Evolutionary conservation across 768 basidiomycete genomes (phyloP).

Genomic region (Russula emetica): DNA sequence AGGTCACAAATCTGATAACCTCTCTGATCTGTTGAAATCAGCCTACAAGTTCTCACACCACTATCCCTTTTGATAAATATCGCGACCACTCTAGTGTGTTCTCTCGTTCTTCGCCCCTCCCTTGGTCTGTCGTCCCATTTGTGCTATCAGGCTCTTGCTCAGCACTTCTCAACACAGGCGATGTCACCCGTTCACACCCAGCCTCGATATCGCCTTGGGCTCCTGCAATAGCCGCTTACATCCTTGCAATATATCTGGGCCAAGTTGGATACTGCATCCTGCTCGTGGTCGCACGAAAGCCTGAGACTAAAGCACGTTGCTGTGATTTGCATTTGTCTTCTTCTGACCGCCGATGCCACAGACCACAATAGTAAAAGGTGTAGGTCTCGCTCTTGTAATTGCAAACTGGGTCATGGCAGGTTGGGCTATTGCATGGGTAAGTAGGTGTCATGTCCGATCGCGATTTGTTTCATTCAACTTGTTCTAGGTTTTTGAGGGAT

Average conservation of each 20-base stretch:
- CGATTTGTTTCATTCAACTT: background rate
- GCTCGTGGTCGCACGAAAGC: constrained; percentile 63
- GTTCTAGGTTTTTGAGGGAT: constrained; percentile 63
- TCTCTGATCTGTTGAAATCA: constrained; percentile 27
- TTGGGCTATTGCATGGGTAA: constrained; percentile 77
- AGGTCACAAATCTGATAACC: background rate
- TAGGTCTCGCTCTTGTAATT: constrained; percentile 71
- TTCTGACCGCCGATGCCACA: constrained; percentile 32
- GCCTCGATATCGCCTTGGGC: constrained; percentile 69
- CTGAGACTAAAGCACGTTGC: constrained; percentile 69
- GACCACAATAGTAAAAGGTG: constrained; percentile 68
- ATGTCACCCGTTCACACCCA: constrained; percentile 51
- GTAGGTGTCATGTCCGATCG: constrained; percentile 17
- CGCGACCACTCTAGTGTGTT: constrained; percentile 64
- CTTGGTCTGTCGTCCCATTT: constrained; percentile 40
- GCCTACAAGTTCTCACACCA: constrained; percentile 84
- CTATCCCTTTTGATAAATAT: constrained; percentile 79
- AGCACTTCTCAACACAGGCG: constrained; percentile 36
- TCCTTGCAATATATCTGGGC: constrained; percentile 54
- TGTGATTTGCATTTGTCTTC: background rate
- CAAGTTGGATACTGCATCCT: constrained; percentile 83
- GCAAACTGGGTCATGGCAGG: constrained; percentile 77
- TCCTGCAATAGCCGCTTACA: constrained; percentile 53
- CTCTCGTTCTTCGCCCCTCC: constrained; percentile 60
- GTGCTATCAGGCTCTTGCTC: background rate